Evolutionary conservation across 2,329 filamentous ascomycete genomes (phyloP).

Genomic region (Conoideocrella luteorostrata): DNA sequence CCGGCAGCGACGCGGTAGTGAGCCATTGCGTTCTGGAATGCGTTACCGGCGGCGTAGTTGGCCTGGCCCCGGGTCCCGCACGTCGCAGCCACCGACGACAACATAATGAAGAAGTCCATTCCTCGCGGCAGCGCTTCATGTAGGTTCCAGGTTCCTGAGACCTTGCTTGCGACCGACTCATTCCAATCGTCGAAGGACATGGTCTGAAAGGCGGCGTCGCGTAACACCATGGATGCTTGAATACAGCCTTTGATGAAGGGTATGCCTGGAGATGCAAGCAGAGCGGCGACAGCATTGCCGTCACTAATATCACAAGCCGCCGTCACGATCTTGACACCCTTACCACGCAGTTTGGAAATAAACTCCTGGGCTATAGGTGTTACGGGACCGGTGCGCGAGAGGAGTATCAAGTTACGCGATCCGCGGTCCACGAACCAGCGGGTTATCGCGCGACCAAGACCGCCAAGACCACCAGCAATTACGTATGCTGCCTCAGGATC

Average conservation of each 20-base stretch:
- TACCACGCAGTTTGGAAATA: background rate
- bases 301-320: background rate
- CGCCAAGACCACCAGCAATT: constrained; percentile 24
- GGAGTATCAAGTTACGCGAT: background rate
- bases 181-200: constrained; percentile 23
- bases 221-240: constrained; percentile 28
- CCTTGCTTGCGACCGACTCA: constrained; percentile 27
- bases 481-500: too few species aligned
- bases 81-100: constrained; percentile 29
- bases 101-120: constrained; percentile 35
- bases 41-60: constrained; percentile 30
- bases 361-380: background rate
- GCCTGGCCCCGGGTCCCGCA: constrained; percentile 31
- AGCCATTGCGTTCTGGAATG: background rate
- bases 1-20: too few species aligned
- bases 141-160: constrained; percentile 26
- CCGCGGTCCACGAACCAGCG: constrained; percentile 29
- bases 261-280: constrained; percentile 21
- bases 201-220: constrained; percentile 24
- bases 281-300: background rate
- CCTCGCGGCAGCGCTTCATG: constrained; percentile 23
- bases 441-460: constrained; percentile 27
- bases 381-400: background rate
- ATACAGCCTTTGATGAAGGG: constrained; percentile 30
- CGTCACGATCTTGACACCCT: background rate